Evolutionary conservation across 108 stramenopile species (phyloP), one percentile per base, ranked within the genome.

Genomic region (Schizochytrium sp.): DNA sequence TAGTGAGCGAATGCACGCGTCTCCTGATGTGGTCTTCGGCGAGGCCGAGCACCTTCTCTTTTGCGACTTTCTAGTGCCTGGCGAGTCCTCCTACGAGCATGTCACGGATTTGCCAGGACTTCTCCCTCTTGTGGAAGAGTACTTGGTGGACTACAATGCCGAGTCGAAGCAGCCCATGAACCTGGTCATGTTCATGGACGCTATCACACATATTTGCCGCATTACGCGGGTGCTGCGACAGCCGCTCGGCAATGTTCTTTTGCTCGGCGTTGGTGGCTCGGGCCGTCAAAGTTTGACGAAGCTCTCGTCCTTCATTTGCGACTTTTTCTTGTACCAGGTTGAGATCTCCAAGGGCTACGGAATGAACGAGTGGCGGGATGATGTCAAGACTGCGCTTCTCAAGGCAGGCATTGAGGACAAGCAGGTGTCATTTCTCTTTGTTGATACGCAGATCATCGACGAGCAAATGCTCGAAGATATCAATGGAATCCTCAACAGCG

Each of bases 291-390:
- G 76, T 25, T 91, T 95, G 92, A 93, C 94, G 8, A 93, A 93
- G 88, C 90, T 95, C 6, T 94, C 94, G 53, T 93, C 94, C 3
- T 95, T 93, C 92, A 93, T 95, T 60, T 59, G 60, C 58, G 93
- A 93, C 53, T 95, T 83, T 92, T 47, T 91, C n/a, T 60, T 94
- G 12, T 93, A 89, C 89, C 93, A 93, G 88, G 94, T 95, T 10
- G 94, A 95, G 87, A 93, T 95, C 71, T 87, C 88, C 88, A 95
- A 95, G 83, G 94, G 94, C 44, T 95, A 94, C 89, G 93, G 92
- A 29, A 59, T 93, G 58, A 43, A 90, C 14, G 94, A 95, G 88
- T 95, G 94, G 94, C 87, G 94, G 41, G 94, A 95, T 5, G 94
- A 94, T 60, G 34, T 95, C 34, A 90, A 90, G 76, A 87, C 21